A percentile compares a stretch with the other conserved stretches of the same genome.
phyloP scores from a whole-genome alignment of 2,329 filamentous ascomycete genomes.

The Rasamsonia emersonii region DNA sequence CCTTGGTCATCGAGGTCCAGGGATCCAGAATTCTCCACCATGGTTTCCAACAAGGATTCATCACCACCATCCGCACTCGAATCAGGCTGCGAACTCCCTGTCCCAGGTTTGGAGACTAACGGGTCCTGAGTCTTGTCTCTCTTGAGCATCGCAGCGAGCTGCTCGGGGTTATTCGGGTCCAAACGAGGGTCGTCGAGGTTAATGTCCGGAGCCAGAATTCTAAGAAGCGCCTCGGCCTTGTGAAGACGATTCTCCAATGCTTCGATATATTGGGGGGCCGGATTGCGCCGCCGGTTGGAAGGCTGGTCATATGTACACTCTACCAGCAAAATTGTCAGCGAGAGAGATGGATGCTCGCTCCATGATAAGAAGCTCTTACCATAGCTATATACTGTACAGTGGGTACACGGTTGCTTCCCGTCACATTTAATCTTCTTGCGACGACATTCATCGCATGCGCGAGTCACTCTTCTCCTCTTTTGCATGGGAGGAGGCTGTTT shows the following conservation, averaged over 20 bases:
- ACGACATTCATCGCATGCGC: slow-evolving; percentile 74
- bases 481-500: slow-evolving; percentile 50
- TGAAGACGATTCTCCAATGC: slow-evolving; percentile 75
- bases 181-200: slow-evolving; percentile 78
- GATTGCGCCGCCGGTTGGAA: slow-evolving; percentile 82
- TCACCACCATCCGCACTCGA: slow-evolving; percentile 39
- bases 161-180: slow-evolving; percentile 66
- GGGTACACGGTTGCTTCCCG: slow-evolving; percentile 81
- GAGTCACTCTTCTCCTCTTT: slow-evolving; percentile 68
- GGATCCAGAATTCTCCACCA: slow-evolving; percentile 88
- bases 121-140: slow-evolving; percentile 16
- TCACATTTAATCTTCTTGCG: slow-evolving; percentile 85
- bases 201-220: slow-evolving; percentile 71
- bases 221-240: slow-evolving; percentile 71
- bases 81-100: slow-evolving; percentile 15
- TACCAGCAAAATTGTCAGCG: slow-evolving; percentile 26
- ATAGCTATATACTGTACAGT: slow-evolving; percentile 97
- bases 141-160: slow-evolving; percentile 43
- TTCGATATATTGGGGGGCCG: slow-evolving; percentile 87
- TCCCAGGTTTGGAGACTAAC: slow-evolving; percentile 10
- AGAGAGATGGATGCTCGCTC: no score
- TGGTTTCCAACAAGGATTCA: slow-evolving; percentile 75
- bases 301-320: slow-evolving; percentile 95
- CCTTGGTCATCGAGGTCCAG: slow-evolving; percentile 86
- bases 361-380: slow-evolving; percentile 49